These are phyloP conservation scores for Suillus ampliporus DNA, from an alignment of 768 basidiomycete species.

Conservation along the genomic window DNA sequence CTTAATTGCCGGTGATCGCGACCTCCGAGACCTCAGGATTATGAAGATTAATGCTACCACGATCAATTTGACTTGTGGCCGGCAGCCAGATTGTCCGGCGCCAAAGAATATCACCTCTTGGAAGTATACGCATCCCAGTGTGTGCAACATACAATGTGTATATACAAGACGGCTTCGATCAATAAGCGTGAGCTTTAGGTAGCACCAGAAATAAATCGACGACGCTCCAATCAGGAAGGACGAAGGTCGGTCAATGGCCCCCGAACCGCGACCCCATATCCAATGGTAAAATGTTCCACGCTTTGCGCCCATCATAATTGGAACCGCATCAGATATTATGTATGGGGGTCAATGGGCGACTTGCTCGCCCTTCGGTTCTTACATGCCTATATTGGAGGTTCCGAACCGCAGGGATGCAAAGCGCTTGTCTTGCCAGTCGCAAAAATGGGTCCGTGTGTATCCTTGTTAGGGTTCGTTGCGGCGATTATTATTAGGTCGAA, in stretches of 20 bases:
- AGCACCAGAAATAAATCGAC: constrained; percentile 4
- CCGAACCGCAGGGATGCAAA: constrained; percentile 11
- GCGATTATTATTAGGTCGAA: constrained; percentile 15
- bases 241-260: neutral
- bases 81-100: constrained; percentile 1
- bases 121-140: neutral
- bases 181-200: neutral
- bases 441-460: constrained; percentile 13
- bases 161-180: constrained; percentile 2
- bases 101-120: neutral
- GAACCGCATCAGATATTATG: constrained; percentile 7
- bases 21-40: constrained; percentile 12
- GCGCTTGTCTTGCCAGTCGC: constrained; percentile 9
- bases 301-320: constrained; percentile 15
- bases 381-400: constrained; percentile 11
- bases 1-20: constrained; percentile 26
- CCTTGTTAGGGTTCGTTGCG: constrained; percentile 11
- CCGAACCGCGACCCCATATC: constrained; percentile 10
- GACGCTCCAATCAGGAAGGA: constrained; percentile 5
- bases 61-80: constrained; percentile 24
- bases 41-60: constrained; percentile 15
- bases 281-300: constrained; percentile 35
- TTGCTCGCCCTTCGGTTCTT: constrained; percentile 19
- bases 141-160: neutral
- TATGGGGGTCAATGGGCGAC: neutral